Base-by-base conservation (phyloP, 106 monocot species). In the Platanthera guangdongensis region DNA sequence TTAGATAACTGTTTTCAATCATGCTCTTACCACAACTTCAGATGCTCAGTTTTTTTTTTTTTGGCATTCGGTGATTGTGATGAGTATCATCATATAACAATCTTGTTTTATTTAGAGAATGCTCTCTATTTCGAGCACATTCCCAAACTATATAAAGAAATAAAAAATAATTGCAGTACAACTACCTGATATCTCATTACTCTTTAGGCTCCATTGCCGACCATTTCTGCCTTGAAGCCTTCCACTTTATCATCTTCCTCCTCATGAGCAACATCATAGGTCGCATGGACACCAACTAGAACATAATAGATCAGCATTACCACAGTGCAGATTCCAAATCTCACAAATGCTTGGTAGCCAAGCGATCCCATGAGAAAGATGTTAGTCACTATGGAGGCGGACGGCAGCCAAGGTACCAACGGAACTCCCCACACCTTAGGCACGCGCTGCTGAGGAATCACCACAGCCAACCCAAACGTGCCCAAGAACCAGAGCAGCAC, bases 341-440 rank as follows among this genome's bases (percentile, higher is more conserved):
- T 74, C 8, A 83, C 55, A 52, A 83, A 83, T 18, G 82, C 74
- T 28, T 54, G 62, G 47, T 52, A 46, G 18, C 82, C 82, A 14
- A 83, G 51, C 15, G 82, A 83, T 11, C 82, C 82, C 78, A 83
- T 83, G 49, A 83, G 78, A 53, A 83, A 83, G 9, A 83, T 74
- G 57, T 83, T 83, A 2, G 68, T 83, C 13, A 78, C 73, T n/a
- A 83, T 83, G 0, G 82, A 83, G 47, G 77, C 74, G 3, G 82
- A 83, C n/a, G 82, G 82, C 48, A 83, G 78, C 82, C 82, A 83
- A 7, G 82, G 82, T 52, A 83, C 82, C 63, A 82, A 16, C 3
- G 82, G 82, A 59, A 82, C 82, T 13, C 82, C 82, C 82, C 82
- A 82, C 14, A 83, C 73, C 74, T 78, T 83, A 25, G 82, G 82